A percentile compares a stretch with the other conserved stretches of the same genome.
These are phyloP conservation scores for Aspergillus bertholletiae DNA, from an alignment of 495 filamentous ascomycete species.

Conservation along the genomic window DNA sequence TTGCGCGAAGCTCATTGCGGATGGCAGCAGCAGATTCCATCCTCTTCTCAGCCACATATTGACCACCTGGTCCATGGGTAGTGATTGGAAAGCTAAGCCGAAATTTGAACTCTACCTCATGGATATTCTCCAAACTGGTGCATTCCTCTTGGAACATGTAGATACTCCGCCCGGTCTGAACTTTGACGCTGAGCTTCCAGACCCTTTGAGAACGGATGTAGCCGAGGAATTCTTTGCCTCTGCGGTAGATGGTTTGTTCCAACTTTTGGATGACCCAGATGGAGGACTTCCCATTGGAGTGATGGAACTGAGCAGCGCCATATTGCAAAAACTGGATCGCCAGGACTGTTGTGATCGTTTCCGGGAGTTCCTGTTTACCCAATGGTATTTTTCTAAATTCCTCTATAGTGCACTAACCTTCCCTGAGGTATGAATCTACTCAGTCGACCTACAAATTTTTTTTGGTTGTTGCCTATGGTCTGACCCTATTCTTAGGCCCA, in stretches of 20 bases:
- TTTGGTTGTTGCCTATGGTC: not conserved
- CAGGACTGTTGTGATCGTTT: slow-evolving; percentile 67
- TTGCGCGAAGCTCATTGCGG: slow-evolving; percentile 67
- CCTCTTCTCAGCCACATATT: slow-evolving; percentile 49
- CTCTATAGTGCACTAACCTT: slow-evolving; percentile 80
- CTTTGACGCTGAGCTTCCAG: slow-evolving; percentile 45
- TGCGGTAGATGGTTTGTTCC: slow-evolving; percentile 78
- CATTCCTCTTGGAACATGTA: slow-evolving; percentile 83
- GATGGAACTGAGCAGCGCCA: slow-evolving; percentile 75
- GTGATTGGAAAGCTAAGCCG: slow-evolving; percentile 82
- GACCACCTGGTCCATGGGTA: slow-evolving; percentile 79
- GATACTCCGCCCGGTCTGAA: slow-evolving; percentile 44
- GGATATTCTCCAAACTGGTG: slow-evolving; percentile 87
- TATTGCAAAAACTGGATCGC: slow-evolving; percentile 70
- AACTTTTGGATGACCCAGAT: slow-evolving; percentile 71
- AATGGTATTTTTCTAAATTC: slow-evolving; percentile 90
- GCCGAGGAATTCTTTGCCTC: slow-evolving; percentile 87
- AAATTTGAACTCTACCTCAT: slow-evolving; percentile 92
- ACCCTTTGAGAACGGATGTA: slow-evolving; percentile 70
- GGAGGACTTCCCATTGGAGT: slow-evolving; percentile 83
- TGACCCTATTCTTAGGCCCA: slow-evolving; percentile 51
- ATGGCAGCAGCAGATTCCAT: slow-evolving; percentile 40
- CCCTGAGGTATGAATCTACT: slow-evolving; percentile 66
- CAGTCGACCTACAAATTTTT: not conserved
- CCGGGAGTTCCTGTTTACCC: slow-evolving; percentile 74